These are phyloP conservation scores for Lactarius psammicola DNA, from an alignment of 768 basidiomycete genomes.

Conservation along the genomic window DNA sequence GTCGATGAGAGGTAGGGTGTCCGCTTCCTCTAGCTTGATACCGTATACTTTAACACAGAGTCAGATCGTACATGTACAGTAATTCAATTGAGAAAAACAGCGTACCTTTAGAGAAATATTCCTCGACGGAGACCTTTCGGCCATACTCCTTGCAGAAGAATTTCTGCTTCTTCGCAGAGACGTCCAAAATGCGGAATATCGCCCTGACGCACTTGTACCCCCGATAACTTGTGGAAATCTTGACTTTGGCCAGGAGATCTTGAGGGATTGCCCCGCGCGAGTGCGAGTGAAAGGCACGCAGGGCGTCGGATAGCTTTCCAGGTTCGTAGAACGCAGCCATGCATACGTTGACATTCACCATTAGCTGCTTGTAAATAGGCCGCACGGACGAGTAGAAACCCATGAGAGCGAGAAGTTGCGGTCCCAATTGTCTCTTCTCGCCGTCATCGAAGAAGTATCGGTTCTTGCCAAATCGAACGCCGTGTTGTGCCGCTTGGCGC, in stretches of 20 bases:
- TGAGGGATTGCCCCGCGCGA: slow-evolving; percentile 48
- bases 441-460: slow-evolving; percentile 57
- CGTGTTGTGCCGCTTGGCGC: slow-evolving; percentile 52
- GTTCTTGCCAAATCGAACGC: slow-evolving; percentile 61
- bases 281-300: slow-evolving; percentile 46
- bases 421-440: slow-evolving; percentile 33
- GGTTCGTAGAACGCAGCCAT: slow-evolving; percentile 56
- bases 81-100: slow-evolving; percentile 30
- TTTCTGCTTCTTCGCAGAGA: slow-evolving; percentile 44
- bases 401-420: slow-evolving; percentile 45
- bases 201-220: slow-evolving; percentile 35
- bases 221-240: slow-evolving; percentile 54
- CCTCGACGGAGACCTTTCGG: slow-evolving; percentile 53
- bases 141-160: slow-evolving; percentile 62
- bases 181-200: slow-evolving; percentile 36
- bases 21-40: slow-evolving; percentile 44
- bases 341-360: slow-evolving; percentile 55
- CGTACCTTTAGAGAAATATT: slow-evolving; percentile 61
- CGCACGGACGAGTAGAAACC: slow-evolving; percentile 54
- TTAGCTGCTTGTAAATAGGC: slow-evolving; percentile 47
- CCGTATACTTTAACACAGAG: slow-evolving; percentile 50
- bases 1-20: slow-evolving; percentile 40
- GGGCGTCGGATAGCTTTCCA: slow-evolving; percentile 61
- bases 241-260: slow-evolving; percentile 52
- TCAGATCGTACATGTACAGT: slow-evolving; percentile 5